phyloP scores from a whole-genome alignment of 176 grass and related monocot species.

The Avena sativa region DNA sequence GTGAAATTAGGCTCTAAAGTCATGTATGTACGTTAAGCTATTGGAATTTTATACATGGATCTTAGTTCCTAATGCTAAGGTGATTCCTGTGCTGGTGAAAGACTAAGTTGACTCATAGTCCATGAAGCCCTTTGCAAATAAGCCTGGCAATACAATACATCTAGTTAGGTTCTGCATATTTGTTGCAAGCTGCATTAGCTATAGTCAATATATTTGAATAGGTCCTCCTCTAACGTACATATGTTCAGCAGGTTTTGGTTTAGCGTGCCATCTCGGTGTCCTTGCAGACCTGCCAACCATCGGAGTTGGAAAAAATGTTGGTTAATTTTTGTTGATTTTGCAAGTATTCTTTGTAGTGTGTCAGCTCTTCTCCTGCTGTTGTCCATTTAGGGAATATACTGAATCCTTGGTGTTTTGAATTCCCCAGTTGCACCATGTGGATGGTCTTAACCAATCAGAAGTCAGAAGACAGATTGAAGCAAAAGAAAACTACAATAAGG shows the following conservation, averaged over 20 bases:
- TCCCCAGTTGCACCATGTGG: conserved; percentile 81
- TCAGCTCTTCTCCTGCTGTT: neutral
- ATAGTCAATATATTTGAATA: neutral
- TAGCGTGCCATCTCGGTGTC: conserved; percentile 93
- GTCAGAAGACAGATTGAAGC: conserved; percentile 63
- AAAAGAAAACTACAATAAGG: conserved; percentile 60
- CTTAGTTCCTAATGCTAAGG: neutral
- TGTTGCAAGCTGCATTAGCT: neutral
- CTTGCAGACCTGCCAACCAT: conserved; percentile 76
- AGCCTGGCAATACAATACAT: neutral
- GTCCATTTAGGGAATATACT: conserved; percentile 15
- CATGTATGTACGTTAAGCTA: neutral
- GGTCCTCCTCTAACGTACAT: conserved; percentile 6
- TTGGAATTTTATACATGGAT: neutral
- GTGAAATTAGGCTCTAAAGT: conserved; percentile 31
- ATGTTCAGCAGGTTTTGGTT: conserved; percentile 83
- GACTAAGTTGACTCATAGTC: neutral
- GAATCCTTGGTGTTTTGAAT: conserved; percentile 31
- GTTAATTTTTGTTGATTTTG: conserved; percentile 24
- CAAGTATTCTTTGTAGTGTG: neutral
- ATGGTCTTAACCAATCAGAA: conserved; percentile 78
- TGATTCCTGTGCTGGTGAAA: conserved; percentile 14
- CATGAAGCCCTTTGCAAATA: neutral
- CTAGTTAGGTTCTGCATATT: neutral
- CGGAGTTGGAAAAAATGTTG: conserved; percentile 93